phyloP scores from a whole-genome alignment of 768 basidiomycete genomes.

The Leucocoprinus sp. region DNA sequence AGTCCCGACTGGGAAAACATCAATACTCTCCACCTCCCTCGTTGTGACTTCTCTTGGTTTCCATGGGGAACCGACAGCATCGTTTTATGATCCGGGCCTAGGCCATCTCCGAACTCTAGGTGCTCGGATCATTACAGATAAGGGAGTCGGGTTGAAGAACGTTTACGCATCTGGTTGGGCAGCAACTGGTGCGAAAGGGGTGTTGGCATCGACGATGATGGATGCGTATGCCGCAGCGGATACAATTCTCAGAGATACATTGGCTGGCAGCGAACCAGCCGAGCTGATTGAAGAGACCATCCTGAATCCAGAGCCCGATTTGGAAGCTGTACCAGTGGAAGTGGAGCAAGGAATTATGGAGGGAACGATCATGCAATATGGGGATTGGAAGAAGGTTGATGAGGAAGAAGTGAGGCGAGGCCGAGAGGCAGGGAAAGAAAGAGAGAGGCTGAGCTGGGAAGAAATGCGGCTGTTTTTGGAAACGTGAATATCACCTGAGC shows the following conservation, averaged over 20 bases:
- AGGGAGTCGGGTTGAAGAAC: conserved; percentile 34
- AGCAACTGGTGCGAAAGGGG: conserved; percentile 83
- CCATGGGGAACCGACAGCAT: conserved; percentile 49
- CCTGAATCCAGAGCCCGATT: conserved; percentile 28
- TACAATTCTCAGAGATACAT: conserved; percentile 53
- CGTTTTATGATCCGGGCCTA: conserved; percentile 51
- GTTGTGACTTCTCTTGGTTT: conserved; percentile 89
- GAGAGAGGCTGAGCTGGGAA: conserved; percentile 70
- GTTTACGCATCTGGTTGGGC: conserved; percentile 97
- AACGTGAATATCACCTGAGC: neutral
- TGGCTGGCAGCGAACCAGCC: conserved; percentile 8
- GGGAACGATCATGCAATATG: conserved; percentile 49
- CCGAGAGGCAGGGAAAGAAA: conserved; percentile 49
- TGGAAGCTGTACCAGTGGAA: conserved; percentile 42
- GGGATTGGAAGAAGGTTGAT: conserved; percentile 71
- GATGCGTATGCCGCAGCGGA: conserved; percentile 79
- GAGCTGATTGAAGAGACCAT: conserved; percentile 10
- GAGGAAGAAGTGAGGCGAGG: conserved; percentile 63
- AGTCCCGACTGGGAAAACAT: conserved; percentile 46
- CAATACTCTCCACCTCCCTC: conserved; percentile 55
- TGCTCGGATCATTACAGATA: conserved; percentile 39
- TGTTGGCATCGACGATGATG: conserved; percentile 90
- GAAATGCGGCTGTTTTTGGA: conserved; percentile 32
- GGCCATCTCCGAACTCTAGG: conserved; percentile 47
- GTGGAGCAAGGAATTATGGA: conserved; percentile 33